These are phyloP conservation scores for Candida quercuum DNA, from an alignment of 805 yeast genomes.

Conservation along the genomic window DNA sequence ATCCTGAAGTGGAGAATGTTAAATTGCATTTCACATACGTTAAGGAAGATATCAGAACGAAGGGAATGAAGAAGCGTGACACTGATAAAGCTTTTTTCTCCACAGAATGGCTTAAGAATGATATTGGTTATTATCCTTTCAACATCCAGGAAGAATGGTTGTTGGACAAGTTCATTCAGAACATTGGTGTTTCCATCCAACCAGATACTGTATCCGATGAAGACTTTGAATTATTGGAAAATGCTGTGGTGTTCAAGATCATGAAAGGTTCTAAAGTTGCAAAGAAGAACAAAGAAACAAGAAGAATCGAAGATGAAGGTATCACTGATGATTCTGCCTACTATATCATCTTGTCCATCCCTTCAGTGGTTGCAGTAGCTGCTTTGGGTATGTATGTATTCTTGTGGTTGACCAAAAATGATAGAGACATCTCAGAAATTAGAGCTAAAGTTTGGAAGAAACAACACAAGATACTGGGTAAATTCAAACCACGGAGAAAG, in stretches of 20 bases:
- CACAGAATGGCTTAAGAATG: conserved; percentile 65
- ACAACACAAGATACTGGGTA: conserved; percentile 35
- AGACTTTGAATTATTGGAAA: conserved; percentile 50
- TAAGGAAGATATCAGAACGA: conserved; percentile 46
- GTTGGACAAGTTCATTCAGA: conserved; percentile 43
- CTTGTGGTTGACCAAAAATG: conserved; percentile 47
- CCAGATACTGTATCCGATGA: conserved; percentile 63
- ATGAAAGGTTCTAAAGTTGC: conserved; percentile 36
- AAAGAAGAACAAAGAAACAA: conserved; percentile 37
- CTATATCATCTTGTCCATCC: conserved; percentile 62
- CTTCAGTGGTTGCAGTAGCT: conserved; percentile 56
- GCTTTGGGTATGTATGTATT: conserved; percentile 62
- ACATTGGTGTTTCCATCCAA: conserved; percentile 65
- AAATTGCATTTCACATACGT: conserved; percentile 63
- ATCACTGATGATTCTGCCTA: conserved; percentile 44
- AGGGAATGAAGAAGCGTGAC: conserved; percentile 50
- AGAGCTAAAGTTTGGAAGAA: conserved; percentile 30
- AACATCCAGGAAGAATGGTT: conserved; percentile 63
- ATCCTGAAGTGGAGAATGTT: conserved; percentile 50
- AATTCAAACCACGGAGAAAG: conserved; percentile 29
- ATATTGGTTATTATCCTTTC: conserved; percentile 60
- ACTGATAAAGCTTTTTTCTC: conserved; percentile 48
- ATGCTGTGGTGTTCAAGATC: conserved; percentile 46
- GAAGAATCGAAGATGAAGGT: conserved; percentile 39
- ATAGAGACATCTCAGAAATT: conserved; percentile 46